Percentiles rank a stretch among this genome's conserved stretches.
phyloP scores from a whole-genome alignment of 148 eudicot genomes.

The Cornus kousa region DNA sequence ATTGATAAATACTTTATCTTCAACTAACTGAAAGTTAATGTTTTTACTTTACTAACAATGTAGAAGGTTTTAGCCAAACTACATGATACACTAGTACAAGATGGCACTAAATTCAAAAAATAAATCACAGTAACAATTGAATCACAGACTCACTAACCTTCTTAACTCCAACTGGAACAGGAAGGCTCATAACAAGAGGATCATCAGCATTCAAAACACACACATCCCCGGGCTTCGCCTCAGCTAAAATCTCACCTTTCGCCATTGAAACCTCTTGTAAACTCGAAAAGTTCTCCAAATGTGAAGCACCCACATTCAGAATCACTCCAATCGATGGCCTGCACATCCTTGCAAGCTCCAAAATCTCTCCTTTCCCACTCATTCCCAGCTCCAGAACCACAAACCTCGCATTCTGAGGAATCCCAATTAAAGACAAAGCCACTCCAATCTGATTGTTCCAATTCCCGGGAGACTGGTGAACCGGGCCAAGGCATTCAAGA shows the following conservation, averaged over 20 bases:
- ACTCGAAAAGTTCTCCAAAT: conserved; percentile 16
- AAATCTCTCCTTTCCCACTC: conserved; percentile 16
- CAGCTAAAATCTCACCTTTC: conserved; percentile 14
- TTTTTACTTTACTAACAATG: neutral
- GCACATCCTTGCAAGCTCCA: conserved; percentile 17
- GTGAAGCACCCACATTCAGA: conserved; percentile 18
- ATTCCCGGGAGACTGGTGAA: conserved; percentile 13
- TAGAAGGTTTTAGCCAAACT: neutral
- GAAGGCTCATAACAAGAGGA: conserved; percentile 21
- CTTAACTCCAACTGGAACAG: conserved; percentile 10
- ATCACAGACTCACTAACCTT: neutral
- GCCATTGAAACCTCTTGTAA: conserved; percentile 12
- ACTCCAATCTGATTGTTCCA: conserved; percentile 17
- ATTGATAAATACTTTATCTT: too few relatives aligned
- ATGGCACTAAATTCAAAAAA: neutral
- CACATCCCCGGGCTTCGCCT: conserved; percentile 16
- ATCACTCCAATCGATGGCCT: conserved; percentile 8
- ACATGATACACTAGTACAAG: neutral
- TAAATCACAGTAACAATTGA: neutral
- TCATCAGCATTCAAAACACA: conserved; percentile 15
- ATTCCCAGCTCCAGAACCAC: conserved; percentile 20
- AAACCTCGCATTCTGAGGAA: conserved; percentile 1
- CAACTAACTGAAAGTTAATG: too few relatives aligned
- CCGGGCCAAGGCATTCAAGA: neutral
- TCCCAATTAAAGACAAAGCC: conserved; percentile 17